phyloP scores from a whole-genome alignment of 495 filamentous ascomycete species.

The Penicillium goetzii region DNA sequence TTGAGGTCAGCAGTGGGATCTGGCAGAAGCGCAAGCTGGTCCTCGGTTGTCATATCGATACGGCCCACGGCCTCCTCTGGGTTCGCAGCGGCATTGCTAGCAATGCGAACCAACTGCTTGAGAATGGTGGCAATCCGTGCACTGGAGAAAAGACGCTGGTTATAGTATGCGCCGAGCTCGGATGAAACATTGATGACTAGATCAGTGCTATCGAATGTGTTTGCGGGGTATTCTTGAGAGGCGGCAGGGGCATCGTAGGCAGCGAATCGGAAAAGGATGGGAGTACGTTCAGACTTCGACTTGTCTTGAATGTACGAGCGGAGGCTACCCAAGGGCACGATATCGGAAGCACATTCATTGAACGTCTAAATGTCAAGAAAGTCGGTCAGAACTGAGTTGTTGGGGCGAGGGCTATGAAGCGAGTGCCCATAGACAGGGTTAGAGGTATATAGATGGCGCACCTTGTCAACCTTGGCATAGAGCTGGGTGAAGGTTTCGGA shows the following conservation, averaged over 20 bases:
- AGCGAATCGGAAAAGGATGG: conserved; percentile 53
- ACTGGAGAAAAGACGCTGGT: conserved; percentile 55
- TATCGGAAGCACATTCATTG: conserved; percentile 48
- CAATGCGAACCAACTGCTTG: conserved; percentile 48
- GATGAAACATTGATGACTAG: conserved; percentile 51
- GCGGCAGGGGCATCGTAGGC: conserved; percentile 53
- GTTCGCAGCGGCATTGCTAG: conserved; percentile 46
- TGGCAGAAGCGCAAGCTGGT: conserved; percentile 57
- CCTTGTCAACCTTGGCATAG: conserved; percentile 52
- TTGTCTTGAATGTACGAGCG: conserved; percentile 52
- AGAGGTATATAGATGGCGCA: conserved; percentile 23
- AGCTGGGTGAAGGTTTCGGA: conserved; percentile 48
- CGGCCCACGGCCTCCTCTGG: conserved; percentile 50
- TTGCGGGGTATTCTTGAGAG: conserved; percentile 51
- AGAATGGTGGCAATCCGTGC: conserved; percentile 50
- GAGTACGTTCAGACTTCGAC: conserved; percentile 45
- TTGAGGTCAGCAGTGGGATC: conserved; percentile 78
- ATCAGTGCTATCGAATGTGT: conserved; percentile 52
- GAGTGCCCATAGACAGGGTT: neutral
- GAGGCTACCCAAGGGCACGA: conserved; percentile 50
- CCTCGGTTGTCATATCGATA: conserved; percentile 53
- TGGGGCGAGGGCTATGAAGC: neutral
- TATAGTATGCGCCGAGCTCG: conserved; percentile 53
- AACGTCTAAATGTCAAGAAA: conserved; percentile 35
- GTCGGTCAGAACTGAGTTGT: neutral